Percentiles rank a stretch among this genome's conserved stretches.
Evolutionary conservation across 768 basidiomycete genomes (phyloP).

Genomic region (Tricholoma furcatifolium): DNA sequence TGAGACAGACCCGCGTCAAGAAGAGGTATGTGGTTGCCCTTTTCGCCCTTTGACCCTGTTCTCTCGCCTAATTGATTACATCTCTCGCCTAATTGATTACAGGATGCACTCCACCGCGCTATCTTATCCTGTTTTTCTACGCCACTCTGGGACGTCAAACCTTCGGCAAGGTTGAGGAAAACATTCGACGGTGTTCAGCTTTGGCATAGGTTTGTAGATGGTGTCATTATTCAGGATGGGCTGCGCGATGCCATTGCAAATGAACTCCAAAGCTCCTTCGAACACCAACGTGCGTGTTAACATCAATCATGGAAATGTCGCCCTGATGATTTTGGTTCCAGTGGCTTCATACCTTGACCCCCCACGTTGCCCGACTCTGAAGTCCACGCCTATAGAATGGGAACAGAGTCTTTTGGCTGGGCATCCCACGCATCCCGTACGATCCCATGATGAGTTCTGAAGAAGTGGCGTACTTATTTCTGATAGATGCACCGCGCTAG

Average conservation of each 20-base stretch:
- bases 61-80: too few relatives aligned
- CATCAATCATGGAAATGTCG: not conserved
- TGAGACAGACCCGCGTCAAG: slow-evolving; percentile 3
- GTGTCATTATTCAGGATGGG: slow-evolving; percentile 30
- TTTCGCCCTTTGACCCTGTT: not conserved
- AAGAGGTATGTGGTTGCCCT: not conserved
- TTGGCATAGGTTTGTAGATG: slow-evolving; percentile 44
- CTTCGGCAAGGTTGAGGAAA: slow-evolving; percentile 21
- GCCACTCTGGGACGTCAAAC: slow-evolving; percentile 39
- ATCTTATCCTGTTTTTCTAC: slow-evolving; percentile 32
- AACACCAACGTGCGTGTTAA: slow-evolving; percentile 41
- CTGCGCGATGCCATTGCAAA: slow-evolving; percentile 33
- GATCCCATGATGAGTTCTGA: slow-evolving; percentile 4
- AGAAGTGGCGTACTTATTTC: slow-evolving; percentile 1
- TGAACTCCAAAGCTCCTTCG: slow-evolving; percentile 42
- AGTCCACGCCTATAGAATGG: slow-evolving; percentile 47
- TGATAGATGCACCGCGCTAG: slow-evolving; percentile 56
- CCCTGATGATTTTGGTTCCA: slow-evolving; percentile 14
- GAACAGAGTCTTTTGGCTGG: slow-evolving; percentile 59
- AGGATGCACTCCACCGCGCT: slow-evolving; percentile 25
- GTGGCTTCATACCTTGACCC: slow-evolving; percentile 39
- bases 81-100: not conserved
- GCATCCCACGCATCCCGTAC: slow-evolving; percentile 59
- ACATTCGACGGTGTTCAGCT: slow-evolving; percentile 34
- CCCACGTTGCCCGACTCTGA: slow-evolving; percentile 38